Conservation (phyloP, 2,329 filamentous ascomycete genomes). For the Fonsecaea multimorphosa region DNA sequence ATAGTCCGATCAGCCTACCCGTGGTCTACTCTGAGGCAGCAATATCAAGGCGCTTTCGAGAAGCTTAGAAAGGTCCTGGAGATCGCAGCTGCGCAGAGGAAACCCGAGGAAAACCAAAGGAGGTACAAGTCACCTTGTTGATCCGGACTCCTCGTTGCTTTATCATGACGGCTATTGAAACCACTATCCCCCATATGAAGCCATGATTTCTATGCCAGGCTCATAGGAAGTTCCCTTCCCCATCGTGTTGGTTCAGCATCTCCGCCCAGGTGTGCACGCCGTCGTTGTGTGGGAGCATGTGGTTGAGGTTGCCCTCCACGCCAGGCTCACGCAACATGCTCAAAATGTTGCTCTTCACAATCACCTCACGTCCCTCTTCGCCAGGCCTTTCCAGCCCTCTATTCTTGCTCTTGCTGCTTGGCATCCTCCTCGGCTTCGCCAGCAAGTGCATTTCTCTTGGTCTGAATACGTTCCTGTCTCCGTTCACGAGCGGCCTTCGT, state of each 20-base stretch:
- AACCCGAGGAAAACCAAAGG: neutral
- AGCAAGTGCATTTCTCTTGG: conserved; percentile 87
- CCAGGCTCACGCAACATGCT: neutral
- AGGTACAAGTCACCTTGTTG: neutral
- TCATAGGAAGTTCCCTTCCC: neutral
- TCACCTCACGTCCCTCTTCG: conserved; percentile 5
- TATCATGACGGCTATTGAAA: conserved; percentile 1
- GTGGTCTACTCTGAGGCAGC: neutral
- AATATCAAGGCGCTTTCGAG: neutral
- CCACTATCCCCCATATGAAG: neutral
- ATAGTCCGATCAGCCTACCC: neutral
- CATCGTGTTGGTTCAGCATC: neutral
- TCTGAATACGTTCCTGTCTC: conserved; percentile 87
- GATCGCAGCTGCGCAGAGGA: neutral
- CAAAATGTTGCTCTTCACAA: conserved; percentile 3
- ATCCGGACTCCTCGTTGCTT: neutral
- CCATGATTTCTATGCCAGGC: neutral
- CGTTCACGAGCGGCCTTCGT: conserved; percentile 99
- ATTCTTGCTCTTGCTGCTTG: conserved; percentile 38
- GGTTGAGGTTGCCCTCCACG: neutral
- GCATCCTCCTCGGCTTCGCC: conserved; percentile 67
- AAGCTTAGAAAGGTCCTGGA: neutral
- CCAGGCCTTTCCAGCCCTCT: conserved; percentile 4
- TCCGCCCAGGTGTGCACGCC: neutral
- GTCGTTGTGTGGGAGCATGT: neutral